A percentile compares a stretch with the other conserved stretches of the same genome.
Evolutionary conservation across 768 basidiomycete species (phyloP).

Genomic region (Kwoniella heveanensis): DNA sequence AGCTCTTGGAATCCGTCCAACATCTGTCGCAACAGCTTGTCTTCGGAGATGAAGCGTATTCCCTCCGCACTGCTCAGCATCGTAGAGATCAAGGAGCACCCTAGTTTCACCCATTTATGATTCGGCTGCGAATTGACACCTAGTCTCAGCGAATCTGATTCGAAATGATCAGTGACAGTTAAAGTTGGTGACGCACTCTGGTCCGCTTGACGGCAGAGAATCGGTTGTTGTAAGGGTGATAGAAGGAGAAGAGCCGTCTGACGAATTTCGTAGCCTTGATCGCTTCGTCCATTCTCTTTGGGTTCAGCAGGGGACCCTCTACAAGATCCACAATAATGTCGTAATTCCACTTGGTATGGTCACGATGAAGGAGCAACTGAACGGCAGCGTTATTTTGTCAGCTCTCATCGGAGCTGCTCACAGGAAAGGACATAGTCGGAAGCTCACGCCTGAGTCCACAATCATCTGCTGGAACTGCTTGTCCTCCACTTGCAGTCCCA

Average conservation of each 20-base stretch:
- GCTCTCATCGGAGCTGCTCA: too few species aligned
- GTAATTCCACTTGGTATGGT: constrained; percentile 88
- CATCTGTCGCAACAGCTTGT: constrained; percentile 80
- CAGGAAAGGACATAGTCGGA: too few species aligned
- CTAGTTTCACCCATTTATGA: constrained; percentile 80
- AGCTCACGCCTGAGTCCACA: constrained; percentile 79
- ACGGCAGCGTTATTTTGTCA: too few species aligned
- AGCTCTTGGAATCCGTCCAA: constrained; percentile 85
- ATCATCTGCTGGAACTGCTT: constrained; percentile 80
- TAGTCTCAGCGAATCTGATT: background rate
- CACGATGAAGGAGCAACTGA: constrained; percentile 82
- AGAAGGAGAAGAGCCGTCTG: constrained; percentile 87
- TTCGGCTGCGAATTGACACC: constrained; percentile 72
- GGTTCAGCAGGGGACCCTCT: constrained; percentile 87
- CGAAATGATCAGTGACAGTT: background rate
- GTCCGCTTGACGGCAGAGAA: constrained; percentile 79
- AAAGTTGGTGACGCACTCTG: constrained; percentile 59
- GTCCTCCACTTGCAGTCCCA: constrained; percentile 94
- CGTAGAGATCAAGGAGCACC: constrained; percentile 77
- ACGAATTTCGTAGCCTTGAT: constrained; percentile 87
- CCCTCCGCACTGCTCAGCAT: constrained; percentile 83
- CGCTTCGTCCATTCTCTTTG: constrained; percentile 90
- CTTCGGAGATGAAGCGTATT: constrained; percentile 78
- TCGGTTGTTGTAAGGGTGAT: constrained; percentile 79
- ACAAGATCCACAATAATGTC: constrained; percentile 83